phyloP scores from a whole-genome alignment of 495 filamentous ascomycete genomes.

The Penicillium turbatum region DNA sequence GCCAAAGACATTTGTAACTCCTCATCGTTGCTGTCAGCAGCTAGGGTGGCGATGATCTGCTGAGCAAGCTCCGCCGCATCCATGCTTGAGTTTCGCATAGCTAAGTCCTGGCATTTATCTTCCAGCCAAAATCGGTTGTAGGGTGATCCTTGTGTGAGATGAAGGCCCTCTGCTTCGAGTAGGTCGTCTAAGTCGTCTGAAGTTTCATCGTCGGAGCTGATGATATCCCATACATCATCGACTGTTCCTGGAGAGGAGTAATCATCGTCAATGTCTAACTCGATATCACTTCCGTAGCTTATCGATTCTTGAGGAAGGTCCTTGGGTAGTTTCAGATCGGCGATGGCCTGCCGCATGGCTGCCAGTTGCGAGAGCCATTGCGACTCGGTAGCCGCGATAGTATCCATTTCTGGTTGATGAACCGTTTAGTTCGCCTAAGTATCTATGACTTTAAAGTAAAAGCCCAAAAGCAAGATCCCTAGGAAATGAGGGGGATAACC shows the following conservation, averaged over 20 bases:
- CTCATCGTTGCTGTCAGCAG: conserved; percentile 65
- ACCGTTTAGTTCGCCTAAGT: not conserved
- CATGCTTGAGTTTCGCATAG: conserved; percentile 57
- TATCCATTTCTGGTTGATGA: conserved; percentile 27
- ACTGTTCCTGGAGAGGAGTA: conserved; percentile 57
- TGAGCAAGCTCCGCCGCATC: conserved; percentile 58
- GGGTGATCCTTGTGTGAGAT: conserved; percentile 13
- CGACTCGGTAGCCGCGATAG: conserved; percentile 44
- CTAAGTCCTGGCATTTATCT: conserved; percentile 57
- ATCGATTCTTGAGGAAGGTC: conserved; percentile 36
- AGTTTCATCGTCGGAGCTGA: conserved; percentile 65
- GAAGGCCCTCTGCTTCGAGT: conserved; percentile 17
- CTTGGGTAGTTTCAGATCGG: conserved; percentile 58
- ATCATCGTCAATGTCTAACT: conserved; percentile 58
- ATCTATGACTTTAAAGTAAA: no score
- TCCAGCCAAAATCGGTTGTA: conserved; percentile 58
- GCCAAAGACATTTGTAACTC: conserved; percentile 85
- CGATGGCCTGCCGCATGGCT: conserved; percentile 69
- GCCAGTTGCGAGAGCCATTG: conserved; percentile 69
- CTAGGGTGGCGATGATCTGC: conserved; percentile 66
- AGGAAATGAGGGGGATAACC: conserved; percentile 2
- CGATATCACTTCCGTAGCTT: conserved; percentile 53
- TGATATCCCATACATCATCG: conserved; percentile 88
- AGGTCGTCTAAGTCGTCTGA: conserved; percentile 44
- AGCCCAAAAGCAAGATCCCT: no score